Base-by-base conservation (phyloP, 106 monocot species). In the Narthecium ossifragum region DNA sequence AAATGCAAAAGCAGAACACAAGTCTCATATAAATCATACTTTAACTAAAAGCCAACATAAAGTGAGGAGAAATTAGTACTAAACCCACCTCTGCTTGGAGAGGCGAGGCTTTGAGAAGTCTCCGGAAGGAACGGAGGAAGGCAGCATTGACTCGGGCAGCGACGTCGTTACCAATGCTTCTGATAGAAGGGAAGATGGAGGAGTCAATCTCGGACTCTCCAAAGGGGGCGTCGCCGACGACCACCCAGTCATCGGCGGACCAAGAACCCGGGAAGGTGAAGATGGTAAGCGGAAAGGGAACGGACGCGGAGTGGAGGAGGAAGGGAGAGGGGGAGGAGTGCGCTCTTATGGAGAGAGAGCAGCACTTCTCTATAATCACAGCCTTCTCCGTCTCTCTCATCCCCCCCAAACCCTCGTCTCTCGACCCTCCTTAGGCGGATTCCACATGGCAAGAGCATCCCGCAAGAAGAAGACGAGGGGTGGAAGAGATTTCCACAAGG, bases 121-220 rank as follows among this genome's bases (percentile, higher is more conserved):
- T 53, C 64, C 58, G 52, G 60, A 81, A 77, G 23, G 68, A 64
- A 0, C 62, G 62, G 30, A 76, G 63, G 46, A 81, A 81, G 12
- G 76, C 72, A 5, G 34, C 63, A 28, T 81, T 72, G 41, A 69
- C 81, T 0, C 46, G 47, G 4, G 72, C 81, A 5, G 68, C n/a
- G 6, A 33, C 40, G 32, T 55, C 63, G 21, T 36, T 58, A 2
- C 59, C 71, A 43, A 81, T 40, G 52, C 52, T 68, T 60, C 45
- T 76, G 56, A 81, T 72, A 26, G 76, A 81, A 46, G 81, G 76
- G 51, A 81, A 81, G 38, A 81, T 37, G 9, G 51, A 41, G 14
- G 51, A 8, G 22, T 81, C 81, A 30, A 81, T 57, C 53, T 57
- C 68, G 14, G 60, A 15, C 11, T 64, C 76, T 2, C 76, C 81